Percentiles rank a stretch among this genome's conserved stretches.
phyloP scores from a whole-genome alignment of 2,329 filamentous ascomycete species.

The Xylaria sp. region DNA sequence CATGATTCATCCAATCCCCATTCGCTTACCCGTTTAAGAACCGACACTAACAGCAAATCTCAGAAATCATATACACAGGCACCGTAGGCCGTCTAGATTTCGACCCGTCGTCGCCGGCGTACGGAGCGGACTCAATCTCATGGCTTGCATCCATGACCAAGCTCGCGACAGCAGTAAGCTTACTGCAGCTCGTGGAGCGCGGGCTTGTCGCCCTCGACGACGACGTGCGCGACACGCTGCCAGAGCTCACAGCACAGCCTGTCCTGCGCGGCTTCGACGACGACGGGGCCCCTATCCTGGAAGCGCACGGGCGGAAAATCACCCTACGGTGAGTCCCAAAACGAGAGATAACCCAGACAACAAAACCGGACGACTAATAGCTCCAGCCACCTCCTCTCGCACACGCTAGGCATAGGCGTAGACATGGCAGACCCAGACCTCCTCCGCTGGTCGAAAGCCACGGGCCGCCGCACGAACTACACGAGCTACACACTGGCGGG shows the following conservation, averaged over 20 bases:
- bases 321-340: neutral
- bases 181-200: constrained; percentile 1
- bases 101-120: neutral
- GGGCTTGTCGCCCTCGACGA: neutral
- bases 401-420: neutral
- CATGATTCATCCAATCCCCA: neutral
- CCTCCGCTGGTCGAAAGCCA: neutral
- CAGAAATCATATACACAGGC: neutral
- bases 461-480: neutral
- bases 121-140: neutral
- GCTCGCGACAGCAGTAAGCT: neutral
- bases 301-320: neutral
- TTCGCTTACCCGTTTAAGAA: neutral
- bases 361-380: too few species aligned
- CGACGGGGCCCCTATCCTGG: neutral
- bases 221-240: neutral
- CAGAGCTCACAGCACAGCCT: neutral
- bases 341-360: too few species aligned
- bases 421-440: constrained; percentile 9
- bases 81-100: neutral
- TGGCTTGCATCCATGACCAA: neutral
- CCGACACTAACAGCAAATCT: neutral
- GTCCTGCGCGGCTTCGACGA: neutral
- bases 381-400: constrained; percentile 2
- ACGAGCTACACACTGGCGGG: constrained; percentile 1